A percentile compares a stretch with the other conserved stretches of the same genome.
Evolutionary conservation across 2,329 filamentous ascomycete genomes (phyloP).

Genomic region (Macrophomina tecta): DNA sequence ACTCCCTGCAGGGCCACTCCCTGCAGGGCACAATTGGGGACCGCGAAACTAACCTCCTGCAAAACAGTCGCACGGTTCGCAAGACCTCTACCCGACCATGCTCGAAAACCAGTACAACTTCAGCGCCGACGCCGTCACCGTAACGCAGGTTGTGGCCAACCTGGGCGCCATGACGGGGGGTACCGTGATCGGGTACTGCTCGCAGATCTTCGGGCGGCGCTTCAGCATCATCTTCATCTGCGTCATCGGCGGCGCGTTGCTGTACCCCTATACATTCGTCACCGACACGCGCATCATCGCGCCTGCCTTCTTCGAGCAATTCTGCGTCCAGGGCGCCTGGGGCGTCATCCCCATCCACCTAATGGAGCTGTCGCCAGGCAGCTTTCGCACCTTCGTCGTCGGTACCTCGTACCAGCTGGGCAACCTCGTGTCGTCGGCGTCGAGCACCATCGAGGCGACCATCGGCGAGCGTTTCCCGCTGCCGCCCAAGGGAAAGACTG

Average conservation of each 20-base stretch:
- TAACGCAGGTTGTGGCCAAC: slow-evolving; percentile 58
- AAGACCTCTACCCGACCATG: slow-evolving; percentile 69
- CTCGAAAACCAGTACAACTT: slow-evolving; percentile 64
- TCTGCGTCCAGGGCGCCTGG: slow-evolving; percentile 48
- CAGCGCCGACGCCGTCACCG: slow-evolving; percentile 53
- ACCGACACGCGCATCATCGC: slow-evolving; percentile 70
- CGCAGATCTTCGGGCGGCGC: slow-evolving; percentile 54
- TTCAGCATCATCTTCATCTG: slow-evolving; percentile 56
- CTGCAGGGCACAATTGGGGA: slow-evolving; percentile 15
- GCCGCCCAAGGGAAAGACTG: slow-evolving; percentile 51
- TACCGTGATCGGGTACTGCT: slow-evolving; percentile 53
- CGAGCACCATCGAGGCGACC: slow-evolving; percentile 76
- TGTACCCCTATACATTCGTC: slow-evolving; percentile 84
- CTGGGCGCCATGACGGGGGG: slow-evolving; percentile 57
- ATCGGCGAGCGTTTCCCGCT: slow-evolving; percentile 79
- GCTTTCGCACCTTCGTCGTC: slow-evolving; percentile 76
- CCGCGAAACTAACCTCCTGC: slow-evolving; percentile 31
- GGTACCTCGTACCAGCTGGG: slow-evolving; percentile 79
- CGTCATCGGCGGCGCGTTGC: slow-evolving; percentile 72
- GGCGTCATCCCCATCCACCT: slow-evolving; percentile 61
- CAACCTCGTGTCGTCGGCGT: slow-evolving; percentile 73
- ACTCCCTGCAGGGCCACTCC: neutral
- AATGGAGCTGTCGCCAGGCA: slow-evolving; percentile 76
- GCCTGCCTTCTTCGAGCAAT: slow-evolving; percentile 77
- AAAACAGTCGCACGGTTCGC: slow-evolving; percentile 69